Percentiles rank a stretch among this genome's conserved stretches.
These are phyloP conservation scores for Sporothrix humicola DNA, from an alignment of 2,329 filamentous ascomycete genomes.

Conservation along the genomic window DNA sequence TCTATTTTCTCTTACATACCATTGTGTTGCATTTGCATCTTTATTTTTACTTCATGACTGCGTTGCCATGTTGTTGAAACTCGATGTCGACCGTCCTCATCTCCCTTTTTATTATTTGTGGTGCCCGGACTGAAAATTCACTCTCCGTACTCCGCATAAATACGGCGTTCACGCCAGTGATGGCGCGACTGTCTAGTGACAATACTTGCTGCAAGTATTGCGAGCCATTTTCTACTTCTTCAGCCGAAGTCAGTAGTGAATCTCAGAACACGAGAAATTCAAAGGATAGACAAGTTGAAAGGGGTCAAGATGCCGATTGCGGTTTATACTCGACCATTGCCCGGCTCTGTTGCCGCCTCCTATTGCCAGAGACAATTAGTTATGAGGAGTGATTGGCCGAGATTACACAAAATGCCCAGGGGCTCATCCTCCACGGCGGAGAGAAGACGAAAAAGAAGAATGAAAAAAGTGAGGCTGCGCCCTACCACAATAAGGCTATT, in stretches of 20 bases:
- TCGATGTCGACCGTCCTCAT: not conserved
- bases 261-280: not conserved
- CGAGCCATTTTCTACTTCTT: not conserved
- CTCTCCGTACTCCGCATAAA: not conserved
- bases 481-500: not conserved
- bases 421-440: not conserved
- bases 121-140: not conserved
- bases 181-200: not conserved
- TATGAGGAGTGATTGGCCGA: not conserved
- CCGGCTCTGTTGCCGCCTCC: not conserved
- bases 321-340: not conserved
- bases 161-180: not conserved
- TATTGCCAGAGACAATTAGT: not conserved
- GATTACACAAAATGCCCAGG: not conserved
- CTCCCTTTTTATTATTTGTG: constrained; percentile 10
- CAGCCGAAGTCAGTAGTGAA: not conserved
- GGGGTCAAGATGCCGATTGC: not conserved
- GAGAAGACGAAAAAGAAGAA: not conserved
- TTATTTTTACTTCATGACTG: not conserved
- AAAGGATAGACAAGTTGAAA: not conserved
- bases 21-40: not conserved
- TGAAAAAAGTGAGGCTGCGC: not conserved
- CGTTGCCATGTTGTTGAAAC: not conserved
- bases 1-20: not conserved
- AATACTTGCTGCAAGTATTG: too few relatives aligned